A percentile compares a stretch with the other conserved stretches of the same genome.
phyloP scores from a whole-genome alignment of 352 stramenopile species.

The Globisporangium acanthophoron region DNA sequence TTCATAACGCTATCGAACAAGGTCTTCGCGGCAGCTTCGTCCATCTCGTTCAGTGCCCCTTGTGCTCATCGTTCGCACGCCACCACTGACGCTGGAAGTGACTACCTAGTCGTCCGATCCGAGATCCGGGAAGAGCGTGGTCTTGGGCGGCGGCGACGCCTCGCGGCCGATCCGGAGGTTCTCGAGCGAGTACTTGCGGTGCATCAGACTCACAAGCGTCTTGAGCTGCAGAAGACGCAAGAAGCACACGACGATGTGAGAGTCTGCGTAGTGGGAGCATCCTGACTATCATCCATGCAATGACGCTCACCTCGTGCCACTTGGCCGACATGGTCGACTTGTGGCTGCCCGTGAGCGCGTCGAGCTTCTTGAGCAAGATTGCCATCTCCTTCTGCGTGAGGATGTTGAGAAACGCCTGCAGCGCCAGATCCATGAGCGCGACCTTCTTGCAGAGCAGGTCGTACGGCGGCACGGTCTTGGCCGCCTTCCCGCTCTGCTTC shows the following conservation, averaged over 20 bases:
- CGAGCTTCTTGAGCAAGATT: constrained; percentile 65
- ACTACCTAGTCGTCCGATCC: neutral
- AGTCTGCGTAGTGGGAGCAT: too few relatives aligned
- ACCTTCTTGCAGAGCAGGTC: constrained; percentile 81
- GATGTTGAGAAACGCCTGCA: constrained; percentile 75
- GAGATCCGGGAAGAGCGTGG: constrained; percentile 24
- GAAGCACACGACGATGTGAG: too few relatives aligned
- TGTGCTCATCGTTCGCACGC: too few relatives aligned
- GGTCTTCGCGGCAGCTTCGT: too few relatives aligned
- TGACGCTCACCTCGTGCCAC: constrained; percentile 63
- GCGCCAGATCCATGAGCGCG: constrained; percentile 73
- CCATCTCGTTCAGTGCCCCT: too few relatives aligned
- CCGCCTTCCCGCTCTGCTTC: constrained; percentile 29
- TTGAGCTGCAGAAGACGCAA: constrained; percentile 35
- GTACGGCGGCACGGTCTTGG: constrained; percentile 38
- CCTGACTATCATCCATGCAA: neutral
- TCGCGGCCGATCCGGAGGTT: constrained; percentile 64
- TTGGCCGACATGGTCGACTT: constrained; percentile 79
- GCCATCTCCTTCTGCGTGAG: constrained; percentile 64
- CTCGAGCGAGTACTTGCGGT: constrained; percentile 78
- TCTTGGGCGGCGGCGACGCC: constrained; percentile 33
- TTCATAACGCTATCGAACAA: too few relatives aligned
- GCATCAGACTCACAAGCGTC: constrained; percentile 80
- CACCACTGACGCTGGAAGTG: too few relatives aligned
- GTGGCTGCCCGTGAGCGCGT: constrained; percentile 59